Conservation (phyloP, 768 basidiomycete species). For the Lactarius tabidus region DNA sequence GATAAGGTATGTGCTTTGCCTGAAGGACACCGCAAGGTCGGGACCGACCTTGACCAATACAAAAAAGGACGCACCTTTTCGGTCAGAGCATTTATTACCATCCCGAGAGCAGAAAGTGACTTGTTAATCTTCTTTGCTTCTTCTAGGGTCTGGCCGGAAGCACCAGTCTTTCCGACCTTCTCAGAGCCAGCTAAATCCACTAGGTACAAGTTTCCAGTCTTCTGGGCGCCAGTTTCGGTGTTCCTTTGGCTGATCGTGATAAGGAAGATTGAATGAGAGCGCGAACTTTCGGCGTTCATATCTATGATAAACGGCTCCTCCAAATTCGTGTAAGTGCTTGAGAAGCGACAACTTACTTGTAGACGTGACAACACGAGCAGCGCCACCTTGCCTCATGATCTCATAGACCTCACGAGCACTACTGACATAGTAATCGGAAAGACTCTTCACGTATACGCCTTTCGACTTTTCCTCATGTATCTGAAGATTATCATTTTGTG, state of each 20-base stretch:
- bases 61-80: constrained; percentile 68
- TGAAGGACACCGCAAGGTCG: constrained; percentile 64
- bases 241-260: constrained; percentile 97
- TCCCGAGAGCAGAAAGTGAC: constrained; percentile 92
- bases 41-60: constrained; percentile 97
- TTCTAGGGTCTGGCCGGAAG: constrained; percentile 96
- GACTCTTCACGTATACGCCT: constrained; percentile 96
- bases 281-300: constrained; percentile 99
- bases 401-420: constrained; percentile 95
- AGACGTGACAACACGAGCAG: constrained; percentile 85
- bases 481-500: constrained; percentile 97
- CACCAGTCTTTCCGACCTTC: constrained; percentile 99
- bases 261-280: constrained; percentile 98
- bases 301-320: constrained; percentile 45
- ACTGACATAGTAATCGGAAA: constrained; percentile 97
- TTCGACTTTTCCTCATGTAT: constrained; percentile 97
- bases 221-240: constrained; percentile 91
- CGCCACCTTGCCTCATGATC: constrained; percentile 96
- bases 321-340: constrained; percentile 9
- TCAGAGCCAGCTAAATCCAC: constrained; percentile 98
- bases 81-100: constrained; percentile 99
- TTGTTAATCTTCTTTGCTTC: constrained; percentile 99
- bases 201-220: constrained; percentile 94
- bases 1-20: constrained; percentile 97
- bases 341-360: constrained; percentile 63